Evolutionary conservation across 1,284 basidiomycete genomes (phyloP), one percentile per base, ranked within the genome.

Genomic region (Fistulinella staudtii): DNA sequence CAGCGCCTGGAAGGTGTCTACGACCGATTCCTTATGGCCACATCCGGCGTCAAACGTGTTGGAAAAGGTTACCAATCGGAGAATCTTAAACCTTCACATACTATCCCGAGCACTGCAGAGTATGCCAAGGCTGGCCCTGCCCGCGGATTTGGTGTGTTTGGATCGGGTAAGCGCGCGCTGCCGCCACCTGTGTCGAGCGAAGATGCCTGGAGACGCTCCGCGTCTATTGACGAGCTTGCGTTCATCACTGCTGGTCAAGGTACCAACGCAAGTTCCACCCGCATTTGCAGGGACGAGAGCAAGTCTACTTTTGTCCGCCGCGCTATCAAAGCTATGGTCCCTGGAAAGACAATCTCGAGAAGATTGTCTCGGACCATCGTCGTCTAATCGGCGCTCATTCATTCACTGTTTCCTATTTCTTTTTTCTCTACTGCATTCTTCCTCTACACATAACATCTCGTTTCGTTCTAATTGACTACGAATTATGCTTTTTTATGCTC

Each of bases 31-130:
- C 70, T 89, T 23, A 85, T 86, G 82, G 80, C 83, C 8, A 84
- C 83, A 0, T 77, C 80, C 5, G 81, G 82, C 23, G 82, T 88
- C 30, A 86, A 81, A 57, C 81, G 85, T 15, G 66, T 81, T 9
- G 85, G 85, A 3, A 81, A 77, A 53, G 85, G 85, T 10, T 88
- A 88, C 53, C 82, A 88, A 61, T 86, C 83, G 1, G 76, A 85
- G 39, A 74, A 75, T 48, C 39, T 63, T 31, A 72, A 69, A 28
- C 71, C 76, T 2, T 51, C 65, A 21, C 61, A 50, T 3, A 50
- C 43, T 22, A 42, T 20, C 9, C 10, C 35, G 23, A 49, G 34
- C 28, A 45, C 50, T 15, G 17, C 44, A 18, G 63, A 64, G 17
- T 42, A 52, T 17, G 46, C 58, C 11, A 61, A 62, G 47, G 36